These are phyloP conservation scores for Coniochaeta sp. DNA, from an alignment of 2,329 filamentous ascomycete genomes.

Conservation along the genomic window DNA sequence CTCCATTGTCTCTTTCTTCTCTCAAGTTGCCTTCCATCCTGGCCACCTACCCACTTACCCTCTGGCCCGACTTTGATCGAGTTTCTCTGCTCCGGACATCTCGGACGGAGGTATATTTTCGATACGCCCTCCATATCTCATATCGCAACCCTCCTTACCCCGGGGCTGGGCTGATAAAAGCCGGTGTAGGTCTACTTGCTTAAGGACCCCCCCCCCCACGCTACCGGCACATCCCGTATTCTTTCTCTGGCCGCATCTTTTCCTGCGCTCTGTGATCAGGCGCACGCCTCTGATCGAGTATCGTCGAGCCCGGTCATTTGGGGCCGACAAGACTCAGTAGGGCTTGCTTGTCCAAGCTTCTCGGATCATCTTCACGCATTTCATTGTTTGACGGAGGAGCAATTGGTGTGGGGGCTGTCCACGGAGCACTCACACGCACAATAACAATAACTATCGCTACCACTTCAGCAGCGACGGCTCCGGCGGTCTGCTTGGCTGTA, in stretches of 20 bases:
- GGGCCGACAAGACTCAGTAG: not conserved
- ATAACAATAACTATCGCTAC: not conserved
- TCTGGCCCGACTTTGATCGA: too few species aligned
- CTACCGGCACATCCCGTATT: not conserved
- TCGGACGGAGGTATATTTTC: not conserved
- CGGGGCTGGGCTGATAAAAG: not conserved
- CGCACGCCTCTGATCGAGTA: not conserved
- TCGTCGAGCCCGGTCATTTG: not conserved
- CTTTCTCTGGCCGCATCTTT: not conserved
- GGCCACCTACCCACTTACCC: too few species aligned
- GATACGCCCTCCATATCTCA: not conserved
- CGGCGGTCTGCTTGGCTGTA: not conserved
- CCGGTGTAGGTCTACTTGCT: not conserved
- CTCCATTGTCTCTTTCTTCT: not conserved
- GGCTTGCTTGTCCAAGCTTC: not conserved
- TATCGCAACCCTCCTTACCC: not conserved
- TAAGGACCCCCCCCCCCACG: not conserved
- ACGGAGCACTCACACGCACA: not conserved
- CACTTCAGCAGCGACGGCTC: not conserved
- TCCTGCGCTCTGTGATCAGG: not conserved
- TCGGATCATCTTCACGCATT: not conserved
- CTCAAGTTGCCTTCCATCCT: not conserved
- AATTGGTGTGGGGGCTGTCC: not conserved
- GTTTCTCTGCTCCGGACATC: not conserved
- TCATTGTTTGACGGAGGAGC: not conserved